phyloP scores from a whole-genome alignment of 2,329 filamentous ascomycete species.

The Tolypocladium sp. region DNA sequence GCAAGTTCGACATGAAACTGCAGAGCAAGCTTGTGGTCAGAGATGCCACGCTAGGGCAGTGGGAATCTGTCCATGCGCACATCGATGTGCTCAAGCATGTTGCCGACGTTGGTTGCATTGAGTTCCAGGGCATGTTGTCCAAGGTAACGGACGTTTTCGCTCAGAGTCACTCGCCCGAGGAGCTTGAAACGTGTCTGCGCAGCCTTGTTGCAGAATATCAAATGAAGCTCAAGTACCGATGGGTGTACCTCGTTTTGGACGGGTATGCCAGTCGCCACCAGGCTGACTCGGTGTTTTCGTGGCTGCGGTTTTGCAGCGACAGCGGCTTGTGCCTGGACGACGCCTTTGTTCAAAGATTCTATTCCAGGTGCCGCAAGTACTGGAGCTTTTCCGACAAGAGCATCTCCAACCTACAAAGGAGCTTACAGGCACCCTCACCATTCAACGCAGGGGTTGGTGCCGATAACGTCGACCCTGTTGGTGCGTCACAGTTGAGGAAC shows the following conservation, averaged over 20 bases:
- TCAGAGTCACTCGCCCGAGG: constrained; percentile 12
- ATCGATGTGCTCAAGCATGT: constrained; percentile 11
- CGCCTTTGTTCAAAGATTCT: constrained; percentile 17
- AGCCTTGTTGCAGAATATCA: constrained; percentile 13
- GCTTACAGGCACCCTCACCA: background rate
- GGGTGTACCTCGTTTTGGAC: constrained; percentile 21
- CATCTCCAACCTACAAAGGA: constrained; percentile 7
- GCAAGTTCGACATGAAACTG: constrained; percentile 15
- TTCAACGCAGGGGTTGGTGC: background rate
- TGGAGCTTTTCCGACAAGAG: constrained; percentile 22
- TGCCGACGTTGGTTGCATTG: constrained; percentile 7
- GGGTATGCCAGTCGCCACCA: constrained; percentile 18
- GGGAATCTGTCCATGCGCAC: constrained; percentile 13
- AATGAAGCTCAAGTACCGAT: constrained; percentile 16
- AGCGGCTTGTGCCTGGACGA: constrained; percentile 18
- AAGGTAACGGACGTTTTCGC: constrained; percentile 25
- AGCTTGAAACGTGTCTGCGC: constrained; percentile 19
- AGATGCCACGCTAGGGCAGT: constrained; percentile 17
- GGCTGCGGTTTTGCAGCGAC: constrained; percentile 22
- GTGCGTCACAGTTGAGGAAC: background rate
- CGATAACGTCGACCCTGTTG: background rate
- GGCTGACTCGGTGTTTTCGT: constrained; percentile 15
- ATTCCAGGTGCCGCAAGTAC: constrained; percentile 19
- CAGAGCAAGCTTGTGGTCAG: constrained; percentile 16
- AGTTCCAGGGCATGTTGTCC: constrained; percentile 16